Evolutionary conservation across 495 filamentous ascomycete genomes (phyloP).

Genomic region (Annulohypoxylon nitens): DNA sequence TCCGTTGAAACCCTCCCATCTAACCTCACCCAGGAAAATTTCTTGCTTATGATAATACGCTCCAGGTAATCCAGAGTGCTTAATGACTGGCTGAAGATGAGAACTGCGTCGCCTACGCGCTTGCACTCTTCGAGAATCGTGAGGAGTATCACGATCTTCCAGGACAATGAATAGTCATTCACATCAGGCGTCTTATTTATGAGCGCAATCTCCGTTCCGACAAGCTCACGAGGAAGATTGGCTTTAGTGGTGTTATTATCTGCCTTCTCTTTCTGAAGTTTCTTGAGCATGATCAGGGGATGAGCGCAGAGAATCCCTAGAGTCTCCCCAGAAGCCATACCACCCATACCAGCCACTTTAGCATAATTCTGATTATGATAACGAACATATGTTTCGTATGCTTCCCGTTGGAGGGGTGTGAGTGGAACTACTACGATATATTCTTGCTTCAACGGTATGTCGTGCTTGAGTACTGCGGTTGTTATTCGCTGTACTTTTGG

Average conservation of each 20-base stretch:
- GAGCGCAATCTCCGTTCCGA: constrained; percentile 50
- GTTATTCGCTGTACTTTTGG: constrained; percentile 86
- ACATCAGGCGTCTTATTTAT: constrained; percentile 47
- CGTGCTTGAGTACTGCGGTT: constrained; percentile 71
- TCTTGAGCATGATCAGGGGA: constrained; percentile 72
- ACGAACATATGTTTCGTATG: constrained; percentile 73
- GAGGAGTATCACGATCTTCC: constrained; percentile 75
- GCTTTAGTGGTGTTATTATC: constrained; percentile 14
- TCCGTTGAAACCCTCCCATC: constrained; percentile 71
- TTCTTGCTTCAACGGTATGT: constrained; percentile 80
- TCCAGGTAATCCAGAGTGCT: constrained; percentile 77
- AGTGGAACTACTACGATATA: constrained; percentile 82
- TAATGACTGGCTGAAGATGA: constrained; percentile 85
- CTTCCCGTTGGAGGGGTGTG: constrained; percentile 71
- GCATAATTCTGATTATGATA: constrained; percentile 29
- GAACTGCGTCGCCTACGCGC: constrained; percentile 73
- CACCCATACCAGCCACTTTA: not conserved
- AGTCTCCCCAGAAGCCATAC: constrained; percentile 61
- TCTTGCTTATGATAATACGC: constrained; percentile 59
- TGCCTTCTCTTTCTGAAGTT: constrained; percentile 58
- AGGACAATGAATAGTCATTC: constrained; percentile 62
- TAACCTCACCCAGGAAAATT: constrained; percentile 66
- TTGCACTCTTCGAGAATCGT: constrained; percentile 74
- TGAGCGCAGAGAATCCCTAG: constrained; percentile 81
- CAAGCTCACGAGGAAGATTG: constrained; percentile 50